phyloP scores from a whole-genome alignment of 257 asterid genomes.

The Cordia subcordata region DNA sequence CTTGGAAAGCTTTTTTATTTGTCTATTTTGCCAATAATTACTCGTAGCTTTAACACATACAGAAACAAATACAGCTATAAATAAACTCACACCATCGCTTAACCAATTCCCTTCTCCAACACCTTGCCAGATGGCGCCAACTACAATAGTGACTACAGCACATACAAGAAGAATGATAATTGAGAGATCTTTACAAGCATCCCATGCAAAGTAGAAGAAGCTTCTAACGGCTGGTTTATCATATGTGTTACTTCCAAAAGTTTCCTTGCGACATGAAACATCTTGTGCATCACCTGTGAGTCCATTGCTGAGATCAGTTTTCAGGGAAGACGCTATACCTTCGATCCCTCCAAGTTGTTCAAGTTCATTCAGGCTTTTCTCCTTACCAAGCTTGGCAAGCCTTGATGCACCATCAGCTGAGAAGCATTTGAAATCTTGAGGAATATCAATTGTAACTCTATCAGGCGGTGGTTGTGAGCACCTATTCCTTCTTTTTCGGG shows the following conservation, averaged over 20 bases:
- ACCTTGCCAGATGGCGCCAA: slow-evolving; percentile 18
- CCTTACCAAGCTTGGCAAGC: slow-evolving; percentile 20
- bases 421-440: neutral
- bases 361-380: slow-evolving; percentile 12
- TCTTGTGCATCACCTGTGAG: slow-evolving; percentile 8
- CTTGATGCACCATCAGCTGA: neutral
- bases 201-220: slow-evolving; percentile 15
- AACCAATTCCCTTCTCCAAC: slow-evolving; percentile 5
- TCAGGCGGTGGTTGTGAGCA: too few relatives aligned
- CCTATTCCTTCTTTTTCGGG: too few relatives aligned
- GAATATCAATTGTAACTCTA: neutral
- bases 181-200: slow-evolving; percentile 16
- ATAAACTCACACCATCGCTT: slow-evolving; percentile 11
- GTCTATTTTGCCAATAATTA: slow-evolving; percentile 16
- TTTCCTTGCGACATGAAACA: neutral
- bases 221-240: neutral
- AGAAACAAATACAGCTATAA: slow-evolving; percentile 7
- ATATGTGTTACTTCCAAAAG: slow-evolving; percentile 20
- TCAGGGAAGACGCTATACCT: slow-evolving; percentile 12
- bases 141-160: slow-evolving; percentile 20
- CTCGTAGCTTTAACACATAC: slow-evolving; percentile 9
- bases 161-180: slow-evolving; percentile 20
- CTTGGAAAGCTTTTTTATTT: slow-evolving; percentile 15
- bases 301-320: slow-evolving; percentile 15
- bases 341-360: slow-evolving; percentile 10